Evolutionary conservation across 2,329 filamentous ascomycete species (phyloP).

Genomic region (Myriosclerotinia duriaeana): DNA sequence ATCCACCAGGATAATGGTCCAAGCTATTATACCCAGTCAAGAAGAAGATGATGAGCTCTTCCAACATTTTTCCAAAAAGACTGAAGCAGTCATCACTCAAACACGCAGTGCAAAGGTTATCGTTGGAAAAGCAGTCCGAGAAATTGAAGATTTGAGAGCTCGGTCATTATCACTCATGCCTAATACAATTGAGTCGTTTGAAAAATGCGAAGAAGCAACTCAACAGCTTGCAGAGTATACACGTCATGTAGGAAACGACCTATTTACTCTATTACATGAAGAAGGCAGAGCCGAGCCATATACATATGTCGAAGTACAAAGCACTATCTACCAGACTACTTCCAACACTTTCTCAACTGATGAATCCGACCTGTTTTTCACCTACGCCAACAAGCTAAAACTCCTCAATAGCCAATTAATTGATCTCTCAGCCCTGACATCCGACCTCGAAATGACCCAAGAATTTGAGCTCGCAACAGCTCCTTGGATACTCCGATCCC

Average conservation of each 20-base stretch:
- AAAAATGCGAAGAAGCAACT: slow-evolving; percentile 64
- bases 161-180: slow-evolving; percentile 71
- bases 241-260: slow-evolving; percentile 61
- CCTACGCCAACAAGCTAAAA: slow-evolving; percentile 66
- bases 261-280: slow-evolving; percentile 67
- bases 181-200: slow-evolving; percentile 67
- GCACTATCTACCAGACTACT: slow-evolving; percentile 59
- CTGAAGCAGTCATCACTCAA: slow-evolving; percentile 70
- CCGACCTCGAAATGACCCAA: slow-evolving; percentile 68
- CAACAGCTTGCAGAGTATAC: slow-evolving; percentile 65
- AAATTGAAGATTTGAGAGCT: slow-evolving; percentile 73
- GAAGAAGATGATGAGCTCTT: slow-evolving; percentile 66
- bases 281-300: slow-evolving; percentile 69
- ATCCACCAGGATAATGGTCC: slow-evolving; percentile 64
- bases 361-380: slow-evolving; percentile 69
- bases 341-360: slow-evolving; percentile 51
- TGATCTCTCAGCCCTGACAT: slow-evolving; percentile 68
- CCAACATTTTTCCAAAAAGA: slow-evolving; percentile 66
- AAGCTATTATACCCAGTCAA: slow-evolving; percentile 58
- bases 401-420: slow-evolving; percentile 62
- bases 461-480: slow-evolving; percentile 75
- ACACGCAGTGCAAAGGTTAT: slow-evolving; percentile 82
- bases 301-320: slow-evolving; percentile 65
- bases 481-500: slow-evolving; percentile 81
- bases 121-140: slow-evolving; percentile 72